phyloP scores from a whole-genome alignment of 768 basidiomycete species.

The Artomyces pyxidatus region DNA sequence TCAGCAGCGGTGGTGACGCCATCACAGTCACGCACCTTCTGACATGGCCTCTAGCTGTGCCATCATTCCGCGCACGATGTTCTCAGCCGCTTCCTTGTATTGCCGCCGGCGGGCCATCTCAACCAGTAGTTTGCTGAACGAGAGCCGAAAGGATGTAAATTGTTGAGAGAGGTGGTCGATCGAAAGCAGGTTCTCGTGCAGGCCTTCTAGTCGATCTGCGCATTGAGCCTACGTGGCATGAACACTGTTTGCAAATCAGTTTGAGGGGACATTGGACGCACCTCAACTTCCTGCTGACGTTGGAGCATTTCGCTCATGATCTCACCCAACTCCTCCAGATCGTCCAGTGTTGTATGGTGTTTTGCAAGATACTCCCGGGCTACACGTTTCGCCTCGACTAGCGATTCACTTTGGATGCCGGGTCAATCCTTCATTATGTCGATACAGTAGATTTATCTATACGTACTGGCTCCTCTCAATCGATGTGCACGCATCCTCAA shows the following conservation, averaged over 20 bases:
- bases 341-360: conserved; percentile 43
- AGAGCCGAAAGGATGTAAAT: conserved; percentile 61
- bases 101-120: conserved; percentile 64
- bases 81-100: conserved; percentile 59
- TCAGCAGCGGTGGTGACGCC: not conserved
- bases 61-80: conserved; percentile 58
- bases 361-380: conserved; percentile 41
- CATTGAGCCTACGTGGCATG: conserved; percentile 47
- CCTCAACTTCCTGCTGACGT: conserved; percentile 63
- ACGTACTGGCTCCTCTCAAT: conserved; percentile 55
- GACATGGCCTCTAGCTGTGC: conserved; percentile 55
- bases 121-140: conserved; percentile 65
- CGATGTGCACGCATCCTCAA: conserved; percentile 48
- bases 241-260: too few species aligned
- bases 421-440: not conserved
- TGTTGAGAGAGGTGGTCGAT: conserved; percentile 58
- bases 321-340: conserved; percentile 70
- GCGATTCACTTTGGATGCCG: conserved; percentile 36
- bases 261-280: too few species aligned
- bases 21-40: conserved; percentile 38
- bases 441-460: too few species aligned
- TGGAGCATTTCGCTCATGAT: conserved; percentile 75
- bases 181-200: conserved; percentile 54
- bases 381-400: conserved; percentile 35
- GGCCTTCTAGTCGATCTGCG: conserved; percentile 41